Evolutionary conservation across 306 rosid species (phyloP).

Genomic region (Gleditsia sinensis): DNA sequence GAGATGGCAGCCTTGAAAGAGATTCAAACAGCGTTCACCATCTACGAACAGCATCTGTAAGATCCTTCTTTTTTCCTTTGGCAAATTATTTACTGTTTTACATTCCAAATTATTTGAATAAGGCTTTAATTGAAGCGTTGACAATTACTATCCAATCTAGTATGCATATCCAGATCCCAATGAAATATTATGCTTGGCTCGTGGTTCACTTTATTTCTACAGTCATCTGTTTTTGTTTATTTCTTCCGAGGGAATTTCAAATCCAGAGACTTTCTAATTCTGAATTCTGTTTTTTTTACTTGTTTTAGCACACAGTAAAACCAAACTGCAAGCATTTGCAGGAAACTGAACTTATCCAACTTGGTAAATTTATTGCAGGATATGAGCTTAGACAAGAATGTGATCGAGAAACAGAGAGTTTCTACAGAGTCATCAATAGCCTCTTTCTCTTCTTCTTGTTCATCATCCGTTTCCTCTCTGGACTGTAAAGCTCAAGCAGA

Average conservation of each 20-base stretch:
- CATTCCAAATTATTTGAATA: neutral
- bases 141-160: neutral
- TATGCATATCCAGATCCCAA: constrained; percentile 3
- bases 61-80: constrained; percentile 32
- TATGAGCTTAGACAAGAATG: constrained; percentile 41
- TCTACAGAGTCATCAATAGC: constrained; percentile 69
- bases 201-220: constrained; percentile 14
- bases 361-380: constrained; percentile 48
- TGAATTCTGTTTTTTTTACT: neutral
- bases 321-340: constrained; percentile 4
- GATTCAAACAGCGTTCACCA: constrained; percentile 40
- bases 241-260: constrained; percentile 1
- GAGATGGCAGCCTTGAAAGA: constrained; percentile 49
- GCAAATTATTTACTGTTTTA: constrained; percentile 18
- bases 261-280: constrained; percentile 8
- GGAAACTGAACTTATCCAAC: constrained; percentile 16
- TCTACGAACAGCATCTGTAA: constrained; percentile 49
- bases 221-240: constrained; percentile 5
- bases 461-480: constrained; percentile 63
- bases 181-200: neutral
- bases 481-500: constrained; percentile 58
- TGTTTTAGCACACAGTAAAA: no score
- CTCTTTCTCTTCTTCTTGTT: constrained; percentile 74
- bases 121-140: constrained; percentile 25
- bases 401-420: constrained; percentile 52